These are phyloP conservation scores for Pseudocercospora fijiensis DNA, from an alignment of 2,329 filamentous ascomycete genomes.

Conservation along the genomic window DNA sequence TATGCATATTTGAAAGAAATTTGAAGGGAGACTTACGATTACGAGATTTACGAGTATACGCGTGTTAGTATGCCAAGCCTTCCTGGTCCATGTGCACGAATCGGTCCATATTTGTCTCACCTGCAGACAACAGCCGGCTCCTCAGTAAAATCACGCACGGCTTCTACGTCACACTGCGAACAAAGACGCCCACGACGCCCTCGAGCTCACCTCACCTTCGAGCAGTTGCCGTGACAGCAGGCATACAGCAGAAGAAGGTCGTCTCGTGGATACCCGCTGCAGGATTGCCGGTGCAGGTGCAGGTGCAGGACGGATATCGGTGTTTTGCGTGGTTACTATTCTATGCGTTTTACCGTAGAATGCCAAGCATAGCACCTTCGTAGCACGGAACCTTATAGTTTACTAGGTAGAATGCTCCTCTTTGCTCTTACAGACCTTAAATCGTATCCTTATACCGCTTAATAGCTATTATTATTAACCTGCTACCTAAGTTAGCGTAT, in stretches of 20 bases:
- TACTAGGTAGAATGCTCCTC: too few species aligned
- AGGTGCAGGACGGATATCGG: neutral
- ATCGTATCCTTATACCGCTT: too few species aligned
- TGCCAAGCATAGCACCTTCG: too few species aligned
- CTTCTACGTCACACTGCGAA: neutral
- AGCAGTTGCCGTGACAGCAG: neutral
- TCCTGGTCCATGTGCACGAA: slow-evolving; percentile 1
- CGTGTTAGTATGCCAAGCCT: slow-evolving; percentile 1
- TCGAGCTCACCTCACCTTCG: neutral
- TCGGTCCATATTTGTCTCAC: neutral
- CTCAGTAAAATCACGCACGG: neutral
- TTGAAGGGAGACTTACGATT: slow-evolving; percentile 1
- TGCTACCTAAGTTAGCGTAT: too few species aligned
- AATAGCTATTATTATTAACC: too few species aligned
- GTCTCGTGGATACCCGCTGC: neutral
- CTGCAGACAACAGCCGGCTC: neutral
- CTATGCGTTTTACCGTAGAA: too few species aligned
- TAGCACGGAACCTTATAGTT: too few species aligned
- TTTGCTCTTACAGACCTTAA: too few species aligned
- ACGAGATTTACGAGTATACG: too few species aligned
- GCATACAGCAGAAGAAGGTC: neutral
- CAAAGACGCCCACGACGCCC: neutral
- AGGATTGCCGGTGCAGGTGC: neutral
- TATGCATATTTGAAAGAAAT: neutral
- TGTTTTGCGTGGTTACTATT: too few species aligned